Percentiles rank a stretch among this genome's conserved stretches.
Conservation (phyloP, 2,329 filamentous ascomycete genomes). For the Cercospora nicotianae region DNA sequence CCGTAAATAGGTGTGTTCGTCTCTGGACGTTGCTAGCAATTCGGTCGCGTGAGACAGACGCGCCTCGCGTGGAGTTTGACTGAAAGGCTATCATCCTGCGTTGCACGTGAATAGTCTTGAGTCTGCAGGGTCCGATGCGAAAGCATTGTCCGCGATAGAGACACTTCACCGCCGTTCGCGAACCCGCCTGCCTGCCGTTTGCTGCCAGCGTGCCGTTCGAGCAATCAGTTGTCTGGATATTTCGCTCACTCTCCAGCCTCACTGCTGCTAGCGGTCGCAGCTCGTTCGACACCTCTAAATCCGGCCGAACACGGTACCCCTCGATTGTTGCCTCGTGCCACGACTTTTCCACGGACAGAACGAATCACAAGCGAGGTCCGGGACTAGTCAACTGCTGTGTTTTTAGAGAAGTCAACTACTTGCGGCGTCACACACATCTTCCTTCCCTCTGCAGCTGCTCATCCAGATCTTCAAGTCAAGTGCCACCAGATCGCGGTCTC, state of each 20-base stretch:
- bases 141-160: background rate
- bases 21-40: background rate
- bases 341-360: constrained; percentile 9
- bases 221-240: background rate
- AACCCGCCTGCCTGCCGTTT: background rate
- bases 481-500: constrained; percentile 8
- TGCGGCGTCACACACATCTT: constrained; percentile 12
- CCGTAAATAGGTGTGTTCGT: background rate
- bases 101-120: constrained; percentile 14
- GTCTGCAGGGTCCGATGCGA: constrained; percentile 1
- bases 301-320: background rate
- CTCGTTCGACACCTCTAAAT: background rate
- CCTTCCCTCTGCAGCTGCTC: constrained; percentile 9
- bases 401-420: constrained; percentile 12
- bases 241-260: background rate
- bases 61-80: background rate
- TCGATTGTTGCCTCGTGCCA: background rate
- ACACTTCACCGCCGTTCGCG: constrained; percentile 1
- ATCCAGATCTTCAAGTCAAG: constrained; percentile 4
- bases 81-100: constrained; percentile 4
- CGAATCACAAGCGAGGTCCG: constrained; percentile 7
- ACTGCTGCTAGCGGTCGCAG: background rate
- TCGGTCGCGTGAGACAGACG: constrained; percentile 12
- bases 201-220: background rate
- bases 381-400: constrained; percentile 14